A percentile compares a stretch with the other conserved stretches of the same genome.
phyloP scores from a whole-genome alignment of 345 rosid genomes.

The Arabis hirsuta region DNA sequence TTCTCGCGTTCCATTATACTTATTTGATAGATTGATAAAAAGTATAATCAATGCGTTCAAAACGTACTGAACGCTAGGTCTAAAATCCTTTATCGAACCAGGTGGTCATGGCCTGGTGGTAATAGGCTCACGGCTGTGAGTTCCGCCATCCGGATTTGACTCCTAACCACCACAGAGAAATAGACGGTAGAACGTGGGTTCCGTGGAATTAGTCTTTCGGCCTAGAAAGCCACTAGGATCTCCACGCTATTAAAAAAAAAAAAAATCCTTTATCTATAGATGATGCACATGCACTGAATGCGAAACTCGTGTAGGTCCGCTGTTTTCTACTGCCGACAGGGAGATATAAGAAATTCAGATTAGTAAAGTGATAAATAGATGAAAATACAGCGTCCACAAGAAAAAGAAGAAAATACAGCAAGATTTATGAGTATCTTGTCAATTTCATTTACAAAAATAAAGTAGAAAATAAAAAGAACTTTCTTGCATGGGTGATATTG shows the following conservation, averaged over 20 bases:
- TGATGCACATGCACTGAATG: constrained; percentile 35
- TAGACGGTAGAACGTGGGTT: too few relatives aligned
- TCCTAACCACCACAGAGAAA: too few relatives aligned
- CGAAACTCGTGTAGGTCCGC: constrained; percentile 31
- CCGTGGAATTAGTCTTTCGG: too few relatives aligned
- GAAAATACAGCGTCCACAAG: constrained; percentile 2
- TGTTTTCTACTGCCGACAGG: constrained; percentile 36
- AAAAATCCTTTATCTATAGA: neutral
- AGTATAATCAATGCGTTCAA: neutral
- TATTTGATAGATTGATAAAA: too few relatives aligned
- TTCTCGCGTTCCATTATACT: too few relatives aligned
- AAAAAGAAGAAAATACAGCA: neutral
- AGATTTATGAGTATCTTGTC: neutral
- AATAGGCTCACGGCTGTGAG: too few relatives aligned
- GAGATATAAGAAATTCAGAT: constrained; percentile 12
- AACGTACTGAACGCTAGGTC: constrained; percentile 1
- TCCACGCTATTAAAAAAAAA: too few relatives aligned
- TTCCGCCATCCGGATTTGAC: too few relatives aligned
- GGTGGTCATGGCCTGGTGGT: too few relatives aligned
- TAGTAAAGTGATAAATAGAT: constrained; percentile 7
- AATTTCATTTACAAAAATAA: neutral
- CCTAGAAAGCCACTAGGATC: too few relatives aligned
- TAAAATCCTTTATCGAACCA: neutral
- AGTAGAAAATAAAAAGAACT: constrained; percentile 22
- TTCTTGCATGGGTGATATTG: constrained; percentile 29